phyloP scores from a whole-genome alignment of 2,329 filamentous ascomycete species.

The Raffaelea ambrosiae region DNA sequence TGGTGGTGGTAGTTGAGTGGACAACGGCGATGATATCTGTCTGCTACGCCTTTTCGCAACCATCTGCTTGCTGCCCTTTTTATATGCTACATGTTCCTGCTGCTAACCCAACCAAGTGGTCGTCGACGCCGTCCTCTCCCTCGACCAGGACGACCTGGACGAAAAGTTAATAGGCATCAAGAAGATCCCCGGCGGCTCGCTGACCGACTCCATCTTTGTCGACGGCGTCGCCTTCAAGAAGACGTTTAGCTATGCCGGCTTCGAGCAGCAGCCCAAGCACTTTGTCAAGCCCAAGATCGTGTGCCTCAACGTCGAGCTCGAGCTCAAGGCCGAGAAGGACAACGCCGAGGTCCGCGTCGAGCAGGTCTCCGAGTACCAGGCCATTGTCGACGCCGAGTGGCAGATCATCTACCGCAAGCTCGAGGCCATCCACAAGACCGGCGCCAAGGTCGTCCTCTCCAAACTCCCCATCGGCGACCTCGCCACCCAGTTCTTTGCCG shows the following conservation, averaged over 20 bases:
- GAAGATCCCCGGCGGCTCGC: conserved; percentile 92
- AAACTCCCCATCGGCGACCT: conserved; percentile 96
- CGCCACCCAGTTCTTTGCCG: conserved; percentile 95
- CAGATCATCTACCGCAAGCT: conserved; percentile 99
- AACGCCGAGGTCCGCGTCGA: conserved; percentile 97
- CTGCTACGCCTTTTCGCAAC: too few relatives aligned
- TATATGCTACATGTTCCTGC: too few relatives aligned
- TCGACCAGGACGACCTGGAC: conserved; percentile 95
- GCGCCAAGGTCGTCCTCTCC: conserved; percentile 93
- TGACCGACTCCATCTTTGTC: conserved; percentile 93
- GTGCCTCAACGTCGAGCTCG: conserved; percentile 94
- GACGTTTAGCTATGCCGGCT: conserved; percentile 97
- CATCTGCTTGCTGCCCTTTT: neutral
- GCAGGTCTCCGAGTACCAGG: conserved; percentile 98
- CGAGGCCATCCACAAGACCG: conserved; percentile 86
- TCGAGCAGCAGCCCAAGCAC: conserved; percentile 96
- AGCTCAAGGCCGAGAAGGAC: conserved; percentile 98
- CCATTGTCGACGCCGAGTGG: conserved; percentile 98
- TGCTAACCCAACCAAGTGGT: conserved; percentile 57
- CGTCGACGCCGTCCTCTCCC: conserved; percentile 87
- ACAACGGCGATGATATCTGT: too few relatives aligned
- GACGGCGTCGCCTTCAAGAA: conserved; percentile 99
- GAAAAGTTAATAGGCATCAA: conserved; percentile 97
- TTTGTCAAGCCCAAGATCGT: conserved; percentile 95
- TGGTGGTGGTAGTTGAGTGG: too few relatives aligned